Evolutionary conservation across 1,284 basidiomycete species (phyloP), one percentile per base, ranked within the genome.

Genomic region (Trametes sp.): DNA sequence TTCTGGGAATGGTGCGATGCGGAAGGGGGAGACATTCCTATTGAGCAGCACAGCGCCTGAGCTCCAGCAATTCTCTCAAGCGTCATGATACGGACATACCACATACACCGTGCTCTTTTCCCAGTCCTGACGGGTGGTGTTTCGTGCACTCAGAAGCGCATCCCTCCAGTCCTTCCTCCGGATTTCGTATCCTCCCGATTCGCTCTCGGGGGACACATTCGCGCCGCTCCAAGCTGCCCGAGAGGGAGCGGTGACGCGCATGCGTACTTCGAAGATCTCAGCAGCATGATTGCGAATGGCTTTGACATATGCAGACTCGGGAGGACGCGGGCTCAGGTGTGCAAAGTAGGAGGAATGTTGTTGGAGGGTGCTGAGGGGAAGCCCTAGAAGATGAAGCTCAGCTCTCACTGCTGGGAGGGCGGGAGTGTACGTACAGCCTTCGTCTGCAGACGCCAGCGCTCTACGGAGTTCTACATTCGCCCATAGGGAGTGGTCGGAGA

Each of bases 1-100:
- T 80, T 1, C 78, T 76, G 9, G 82, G 75, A 2, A 86, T 59
- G 0, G 78, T 82, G 49, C 85, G 82, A 67, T 83, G 79, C 31
- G 78, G 73, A 0, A 74, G 68, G 0, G 92, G 91, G n/a, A 92
- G 82, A 62, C 85, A 86, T 77, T 93, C 92, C 92, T 93, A 62
- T 41, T n/a, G 13, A 19, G 14, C 13, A 29, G 28, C 26, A 29
- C 7, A 7, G 9, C 42, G 11, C 21, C 10, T 53, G 6, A 21
- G 24, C 11, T 14, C 35, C 29, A 21, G 46, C n/a, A n/a, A n/a
- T n/a, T n/a, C n/a, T n/a, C n/a, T n/a, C n/a, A n/a, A n/a, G n/a
- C n/a, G n/a, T n/a, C n/a, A n/a, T n/a, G n/a, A n/a, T n/a, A n/a
- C n/a, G n/a, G 68, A 74, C 83, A 63, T 68, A 92, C 92, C 69